Base-by-base conservation (phyloP, 1,139 yeast species). In the Candida glucosophila region DNA sequence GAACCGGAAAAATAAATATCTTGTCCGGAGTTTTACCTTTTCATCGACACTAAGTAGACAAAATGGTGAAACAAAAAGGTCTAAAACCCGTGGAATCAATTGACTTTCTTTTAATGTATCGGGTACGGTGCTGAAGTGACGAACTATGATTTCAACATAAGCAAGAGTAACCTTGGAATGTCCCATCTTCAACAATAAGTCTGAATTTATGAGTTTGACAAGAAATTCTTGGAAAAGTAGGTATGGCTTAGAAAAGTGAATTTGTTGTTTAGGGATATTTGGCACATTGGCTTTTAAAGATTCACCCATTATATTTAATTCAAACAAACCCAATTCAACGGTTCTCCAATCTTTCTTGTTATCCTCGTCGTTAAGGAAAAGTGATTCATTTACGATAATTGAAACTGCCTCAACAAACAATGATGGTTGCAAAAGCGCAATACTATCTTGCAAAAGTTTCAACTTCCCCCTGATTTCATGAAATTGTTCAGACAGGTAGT, bases 1-100 rank as follows among this genome's bases (percentile, higher is more conserved):
- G 43, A 86, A 82, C 46, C 94, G 71, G 44, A 78, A 78, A 40
- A 90, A 82, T 35, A 88, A 59, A 49, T 85, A 90, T 95, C 98
- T 90, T 26, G 92, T 68, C 49, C 97, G 74, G 31, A 76, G 65
- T 41, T 88, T 75, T 7, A 88, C 95, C 35, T 74, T 77, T 32
- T 72, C 78, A 35, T 67, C 64, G 4, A 67, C 60, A 51, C 79
- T 83, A 48, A 83, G 86, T 33, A 90, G 70, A 9, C 96, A 97
- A 39, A 77, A 64, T 15, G 76, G 77, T 19, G 90, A 77, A 23
- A 86, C 74, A 48, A 90, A 90, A 15, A 81, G 67, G 38, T 81
- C 81, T 33, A 90, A 58, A 14, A 81, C 76, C 35, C 77, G 69
- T 33, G 73, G 50, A 7, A 82, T 59, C 24, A 82, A 57, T n/a